phyloP scores from a whole-genome alignment of 2,329 filamentous ascomycete genomes.

The Didymella keratinophila region DNA sequence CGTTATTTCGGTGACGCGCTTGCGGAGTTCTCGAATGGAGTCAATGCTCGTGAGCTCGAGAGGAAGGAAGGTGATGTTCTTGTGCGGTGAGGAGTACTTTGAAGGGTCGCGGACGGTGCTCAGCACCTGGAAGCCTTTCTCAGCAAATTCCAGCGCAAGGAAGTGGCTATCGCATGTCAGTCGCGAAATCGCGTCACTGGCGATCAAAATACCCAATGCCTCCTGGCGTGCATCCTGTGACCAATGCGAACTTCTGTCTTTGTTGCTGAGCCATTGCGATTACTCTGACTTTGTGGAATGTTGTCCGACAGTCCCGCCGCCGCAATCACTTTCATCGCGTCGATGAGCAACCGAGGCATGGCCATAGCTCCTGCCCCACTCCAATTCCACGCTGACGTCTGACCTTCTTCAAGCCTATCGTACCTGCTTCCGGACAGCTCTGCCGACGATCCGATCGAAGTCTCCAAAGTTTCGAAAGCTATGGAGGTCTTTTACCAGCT shows the following conservation, averaged over 20 bases:
- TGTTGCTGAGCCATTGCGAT: constrained; percentile 25
- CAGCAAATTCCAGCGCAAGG: constrained; percentile 65
- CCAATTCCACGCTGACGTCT: constrained; percentile 9
- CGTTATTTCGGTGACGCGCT: constrained; percentile 57
- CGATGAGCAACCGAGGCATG: background rate
- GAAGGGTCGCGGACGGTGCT: constrained; percentile 63
- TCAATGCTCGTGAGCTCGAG: constrained; percentile 61
- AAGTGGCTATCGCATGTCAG: constrained; percentile 50
- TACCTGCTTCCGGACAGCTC: constrained; percentile 3
- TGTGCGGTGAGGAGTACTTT: constrained; percentile 57
- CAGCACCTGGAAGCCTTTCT: constrained; percentile 61
- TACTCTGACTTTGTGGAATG: background rate
- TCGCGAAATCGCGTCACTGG: background rate
- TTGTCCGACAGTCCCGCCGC: background rate
- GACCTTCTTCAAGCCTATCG: constrained; percentile 9
- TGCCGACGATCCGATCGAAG: constrained; percentile 10
- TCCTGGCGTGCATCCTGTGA: constrained; percentile 59
- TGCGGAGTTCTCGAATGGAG: constrained; percentile 58
- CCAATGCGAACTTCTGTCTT: constrained; percentile 43
- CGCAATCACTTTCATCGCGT: background rate
- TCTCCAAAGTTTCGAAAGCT: constrained; percentile 6
- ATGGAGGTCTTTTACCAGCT: constrained; percentile 1
- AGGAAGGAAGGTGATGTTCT: constrained; percentile 62
- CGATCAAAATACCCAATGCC: constrained; percentile 58
- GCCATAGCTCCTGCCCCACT: constrained; percentile 15